Percentiles rank a stretch among this genome's conserved stretches.
phyloP scores from a whole-genome alignment of 495 filamentous ascomycete genomes.

The Hyaloscypha bicolor region DNA sequence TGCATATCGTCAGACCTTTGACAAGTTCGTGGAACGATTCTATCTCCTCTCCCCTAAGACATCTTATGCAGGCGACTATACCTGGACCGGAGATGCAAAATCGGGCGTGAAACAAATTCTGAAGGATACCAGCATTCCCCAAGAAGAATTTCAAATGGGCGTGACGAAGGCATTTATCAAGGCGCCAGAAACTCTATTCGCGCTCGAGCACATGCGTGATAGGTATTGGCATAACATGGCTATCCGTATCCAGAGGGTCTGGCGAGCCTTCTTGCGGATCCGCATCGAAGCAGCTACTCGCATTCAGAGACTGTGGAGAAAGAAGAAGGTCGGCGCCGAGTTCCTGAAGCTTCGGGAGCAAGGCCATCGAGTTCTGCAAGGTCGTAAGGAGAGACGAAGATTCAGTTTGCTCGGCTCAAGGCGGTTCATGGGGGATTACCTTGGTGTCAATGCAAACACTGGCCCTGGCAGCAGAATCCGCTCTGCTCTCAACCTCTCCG shows the following conservation, averaged over 20 bases:
- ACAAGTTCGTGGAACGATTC: slow-evolving; percentile 98
- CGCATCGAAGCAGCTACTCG: slow-evolving; percentile 88
- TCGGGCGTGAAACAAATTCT: slow-evolving; percentile 91
- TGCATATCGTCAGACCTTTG: slow-evolving; percentile 95
- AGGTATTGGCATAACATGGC: slow-evolving; percentile 99
- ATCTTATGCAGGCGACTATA: slow-evolving; percentile 95
- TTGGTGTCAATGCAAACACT: slow-evolving; percentile 78
- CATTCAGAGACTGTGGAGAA: slow-evolving; percentile 95
- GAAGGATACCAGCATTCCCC: slow-evolving; percentile 92
- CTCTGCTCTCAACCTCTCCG: slow-evolving; percentile 67
- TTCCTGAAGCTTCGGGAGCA: slow-evolving; percentile 86
- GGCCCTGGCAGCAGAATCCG: slow-evolving; percentile 84
- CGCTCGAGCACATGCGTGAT: slow-evolving; percentile 96
- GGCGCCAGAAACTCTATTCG: slow-evolving; percentile 95
- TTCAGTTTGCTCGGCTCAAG: slow-evolving; percentile 89
- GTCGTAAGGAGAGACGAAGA: slow-evolving; percentile 86
- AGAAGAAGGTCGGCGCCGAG: slow-evolving; percentile 83
- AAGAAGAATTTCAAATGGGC: slow-evolving; percentile 96
- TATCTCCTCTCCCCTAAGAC: slow-evolving; percentile 93
- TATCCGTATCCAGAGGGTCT: slow-evolving; percentile 93
- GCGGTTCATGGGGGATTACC: slow-evolving; percentile 93
- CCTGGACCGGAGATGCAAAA: slow-evolving; percentile 85
- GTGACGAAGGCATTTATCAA: slow-evolving; percentile 98
- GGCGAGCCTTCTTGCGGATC: slow-evolving; percentile 94
- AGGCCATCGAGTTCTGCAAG: slow-evolving; percentile 81